These are phyloP conservation scores for Talaromyces thailandensis DNA, from an alignment of 495 filamentous ascomycete genomes.

Conservation along the genomic window DNA sequence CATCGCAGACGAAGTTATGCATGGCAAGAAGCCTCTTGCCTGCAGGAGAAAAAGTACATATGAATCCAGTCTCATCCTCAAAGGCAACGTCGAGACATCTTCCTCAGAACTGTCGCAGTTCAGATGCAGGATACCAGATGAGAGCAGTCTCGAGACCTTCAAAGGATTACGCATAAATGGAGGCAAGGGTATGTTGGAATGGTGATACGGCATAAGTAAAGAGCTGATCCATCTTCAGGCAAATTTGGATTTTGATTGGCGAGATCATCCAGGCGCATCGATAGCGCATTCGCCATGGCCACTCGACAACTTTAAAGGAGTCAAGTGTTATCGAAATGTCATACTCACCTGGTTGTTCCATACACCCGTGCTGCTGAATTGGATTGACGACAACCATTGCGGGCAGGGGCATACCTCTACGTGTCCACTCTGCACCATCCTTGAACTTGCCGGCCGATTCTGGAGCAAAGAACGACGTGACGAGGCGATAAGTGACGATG, in stretches of 20 bases:
- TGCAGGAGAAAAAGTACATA: not conserved
- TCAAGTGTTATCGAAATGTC: conserved; percentile 35
- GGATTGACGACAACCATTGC: conserved; percentile 17
- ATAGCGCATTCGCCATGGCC: not conserved
- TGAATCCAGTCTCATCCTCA: not conserved
- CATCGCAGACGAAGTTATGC: not conserved
- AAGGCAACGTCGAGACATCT: not conserved
- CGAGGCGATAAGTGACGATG: too few species aligned
- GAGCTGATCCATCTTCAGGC: not conserved
- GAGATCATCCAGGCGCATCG: not conserved
- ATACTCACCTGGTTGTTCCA: conserved; percentile 33
- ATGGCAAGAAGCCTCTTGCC: not conserved
- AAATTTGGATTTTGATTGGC: not conserved
- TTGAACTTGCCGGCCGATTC: conserved; percentile 11
- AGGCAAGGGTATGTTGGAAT: not conserved
- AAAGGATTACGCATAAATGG: not conserved
- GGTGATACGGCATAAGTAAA: not conserved
- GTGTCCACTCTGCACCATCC: conserved; percentile 16
- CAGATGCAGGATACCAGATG: not conserved
- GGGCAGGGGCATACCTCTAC: too few species aligned
- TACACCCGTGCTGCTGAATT: conserved; percentile 28
- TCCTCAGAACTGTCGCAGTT: not conserved
- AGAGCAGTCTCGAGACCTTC: not conserved
- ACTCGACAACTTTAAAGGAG: conserved; percentile 1
- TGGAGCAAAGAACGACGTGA: conserved; percentile 10